phyloP scores from a whole-genome alignment of 768 basidiomycete species.

The Phaeolepiota aurea region DNA sequence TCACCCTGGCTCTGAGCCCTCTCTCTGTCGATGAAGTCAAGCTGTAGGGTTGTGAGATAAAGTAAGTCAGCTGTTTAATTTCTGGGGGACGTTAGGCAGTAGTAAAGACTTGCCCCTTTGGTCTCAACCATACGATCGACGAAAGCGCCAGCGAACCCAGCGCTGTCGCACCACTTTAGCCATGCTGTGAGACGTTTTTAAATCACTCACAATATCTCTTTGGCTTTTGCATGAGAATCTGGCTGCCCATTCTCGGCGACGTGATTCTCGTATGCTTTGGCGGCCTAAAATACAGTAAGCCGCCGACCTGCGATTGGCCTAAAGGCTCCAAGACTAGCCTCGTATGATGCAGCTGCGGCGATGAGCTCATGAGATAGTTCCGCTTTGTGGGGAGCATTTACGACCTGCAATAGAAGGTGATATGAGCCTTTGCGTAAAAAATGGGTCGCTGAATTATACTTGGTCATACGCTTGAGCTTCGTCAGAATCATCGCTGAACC shows the following conservation, averaged over 20 bases:
- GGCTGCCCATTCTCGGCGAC: conserved; percentile 37
- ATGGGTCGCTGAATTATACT: conserved; percentile 14
- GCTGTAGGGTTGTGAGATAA: conserved; percentile 6
- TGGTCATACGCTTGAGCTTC: conserved; percentile 31
- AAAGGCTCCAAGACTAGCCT: conserved; percentile 25
- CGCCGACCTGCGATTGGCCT: background rate
- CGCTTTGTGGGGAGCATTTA: conserved; percentile 46
- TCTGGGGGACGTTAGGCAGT: too few species aligned
- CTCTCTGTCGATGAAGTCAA: conserved; percentile 14
- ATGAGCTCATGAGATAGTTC: conserved; percentile 57
- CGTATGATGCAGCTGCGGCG: conserved; percentile 58
- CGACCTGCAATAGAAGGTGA: conserved; percentile 24
- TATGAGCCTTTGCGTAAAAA: background rate
- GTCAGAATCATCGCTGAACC: conserved; percentile 31
- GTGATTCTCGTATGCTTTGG: conserved; percentile 58
- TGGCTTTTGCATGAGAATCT: conserved; percentile 41
- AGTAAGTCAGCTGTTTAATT: background rate
- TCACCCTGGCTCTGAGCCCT: conserved; percentile 15
- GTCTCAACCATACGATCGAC: conserved; percentile 49
- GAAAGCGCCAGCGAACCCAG: conserved; percentile 47
- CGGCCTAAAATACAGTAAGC: conserved; percentile 35
- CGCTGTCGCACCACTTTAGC: conserved; percentile 18
- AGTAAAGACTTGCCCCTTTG: conserved; percentile 28
- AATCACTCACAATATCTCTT: conserved; percentile 37
- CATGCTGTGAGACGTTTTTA: background rate